phyloP scores from a whole-genome alignment of 495 filamentous ascomycete species.

The Neurospora hispaniola region DNA sequence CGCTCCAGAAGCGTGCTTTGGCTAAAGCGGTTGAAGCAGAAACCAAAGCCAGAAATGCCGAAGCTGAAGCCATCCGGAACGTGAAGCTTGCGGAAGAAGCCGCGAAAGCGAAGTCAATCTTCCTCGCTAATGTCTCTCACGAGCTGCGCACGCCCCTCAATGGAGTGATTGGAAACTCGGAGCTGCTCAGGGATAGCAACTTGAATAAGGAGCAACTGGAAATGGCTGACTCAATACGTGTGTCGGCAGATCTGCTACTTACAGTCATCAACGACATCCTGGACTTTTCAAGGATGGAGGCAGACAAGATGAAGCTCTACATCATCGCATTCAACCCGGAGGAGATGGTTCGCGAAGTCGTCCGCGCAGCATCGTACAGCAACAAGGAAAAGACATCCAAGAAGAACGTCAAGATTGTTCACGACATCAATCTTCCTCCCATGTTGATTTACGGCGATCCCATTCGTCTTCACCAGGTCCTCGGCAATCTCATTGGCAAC shows the following conservation, averaged over 20 bases:
- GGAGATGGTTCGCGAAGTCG: conserved; percentile 79
- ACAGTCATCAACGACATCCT: conserved; percentile 92
- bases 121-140: conserved; percentile 86
- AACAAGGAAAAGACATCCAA: conserved; percentile 61
- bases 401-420: conserved; percentile 49
- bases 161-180: conserved; percentile 83
- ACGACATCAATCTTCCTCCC: conserved; percentile 65
- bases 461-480: conserved; percentile 80
- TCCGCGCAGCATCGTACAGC: conserved; percentile 75
- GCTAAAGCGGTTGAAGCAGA: conserved; percentile 71
- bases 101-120: conserved; percentile 81
- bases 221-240: conserved; percentile 84
- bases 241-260: conserved; percentile 83
- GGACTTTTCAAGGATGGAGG: conserved; percentile 88
- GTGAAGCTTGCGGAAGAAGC: conserved; percentile 86
- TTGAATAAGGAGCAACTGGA: conserved; percentile 75
- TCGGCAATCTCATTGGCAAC: conserved; percentile 89
- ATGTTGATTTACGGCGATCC: conserved; percentile 84
- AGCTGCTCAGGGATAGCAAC: conserved; percentile 67
- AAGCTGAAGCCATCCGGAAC: conserved; percentile 74
- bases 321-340: conserved; percentile 74
- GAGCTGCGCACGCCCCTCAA: conserved; percentile 80
- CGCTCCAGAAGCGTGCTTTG: conserved; percentile 72
- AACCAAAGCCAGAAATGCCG: conserved; percentile 70
- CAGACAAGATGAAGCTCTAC: conserved; percentile 90